Evolutionary conservation across 257 asterid genomes (phyloP).

Genomic region (Jacaranda mimosifolia): DNA sequence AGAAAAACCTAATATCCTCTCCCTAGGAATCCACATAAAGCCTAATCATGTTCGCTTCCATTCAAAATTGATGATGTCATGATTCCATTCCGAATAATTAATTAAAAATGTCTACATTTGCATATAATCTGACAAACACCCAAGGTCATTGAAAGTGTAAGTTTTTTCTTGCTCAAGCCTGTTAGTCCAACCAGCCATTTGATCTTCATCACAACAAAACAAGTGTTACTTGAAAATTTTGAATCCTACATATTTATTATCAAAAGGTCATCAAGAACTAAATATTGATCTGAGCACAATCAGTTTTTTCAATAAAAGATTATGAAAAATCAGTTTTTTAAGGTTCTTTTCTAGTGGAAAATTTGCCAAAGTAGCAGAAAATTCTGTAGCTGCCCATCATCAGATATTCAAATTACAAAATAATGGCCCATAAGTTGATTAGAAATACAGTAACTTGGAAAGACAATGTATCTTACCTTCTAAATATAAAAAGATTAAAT

Average conservation of each 20-base stretch:
- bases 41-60: no score
- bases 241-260: neutral
- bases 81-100: neutral
- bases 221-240: neutral
- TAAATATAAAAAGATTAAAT: neutral
- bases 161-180: neutral
- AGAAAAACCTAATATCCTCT: no score
- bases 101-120: neutral
- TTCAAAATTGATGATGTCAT: neutral
- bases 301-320: neutral
- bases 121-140: neutral
- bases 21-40: no score
- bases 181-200: neutral
- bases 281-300: neutral
- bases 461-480: neutral
- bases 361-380: neutral
- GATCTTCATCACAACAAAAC: neutral
- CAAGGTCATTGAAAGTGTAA: neutral
- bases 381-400: neutral
- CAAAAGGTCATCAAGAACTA: neutral
- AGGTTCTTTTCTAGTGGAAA: neutral
- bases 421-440: slow-evolving; percentile 15
- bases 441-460: neutral
- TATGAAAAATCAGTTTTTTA: neutral
- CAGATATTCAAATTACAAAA: neutral